phyloP scores from a whole-genome alignment of 306 rosid genomes.

The Glycine soja region DNA sequence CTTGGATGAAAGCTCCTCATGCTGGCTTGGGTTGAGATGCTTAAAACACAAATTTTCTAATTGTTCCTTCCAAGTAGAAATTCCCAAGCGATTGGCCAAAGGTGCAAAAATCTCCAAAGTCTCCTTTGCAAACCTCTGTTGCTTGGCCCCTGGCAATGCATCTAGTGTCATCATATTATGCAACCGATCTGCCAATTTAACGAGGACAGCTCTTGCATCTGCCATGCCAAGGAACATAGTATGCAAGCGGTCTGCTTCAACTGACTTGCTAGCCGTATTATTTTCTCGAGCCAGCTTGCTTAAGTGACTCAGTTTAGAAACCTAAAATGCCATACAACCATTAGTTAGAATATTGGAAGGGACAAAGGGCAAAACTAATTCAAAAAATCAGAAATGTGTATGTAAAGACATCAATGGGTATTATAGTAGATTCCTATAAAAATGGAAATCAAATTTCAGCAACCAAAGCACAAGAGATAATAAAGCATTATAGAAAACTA shows the following conservation, averaged over 20 bases:
- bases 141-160: conserved; percentile 77
- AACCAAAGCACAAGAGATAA: conserved; percentile 12
- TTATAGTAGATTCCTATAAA: too few relatives aligned
- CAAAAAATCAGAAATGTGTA: neutral
- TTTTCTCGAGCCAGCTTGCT: conserved; percentile 97
- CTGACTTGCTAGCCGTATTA: conserved; percentile 80
- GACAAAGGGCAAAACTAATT: neutral
- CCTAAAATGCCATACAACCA: conserved; percentile 58
- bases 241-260: conserved; percentile 93
- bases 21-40: conserved; percentile 80
- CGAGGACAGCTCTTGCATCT: conserved; percentile 95
- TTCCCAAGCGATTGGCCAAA: conserved; percentile 91
- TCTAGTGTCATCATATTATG: conserved; percentile 96
- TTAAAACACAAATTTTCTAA: conserved; percentile 88
- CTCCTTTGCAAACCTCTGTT: conserved; percentile 93
- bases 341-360: conserved; percentile 35
- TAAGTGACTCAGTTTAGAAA: conserved; percentile 89
- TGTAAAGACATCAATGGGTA: neutral
- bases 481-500: too few relatives aligned
- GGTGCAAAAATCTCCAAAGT: conserved; percentile 98
- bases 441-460: neutral
- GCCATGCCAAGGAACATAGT: conserved; percentile 99
- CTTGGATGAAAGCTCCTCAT: conserved; percentile 76
- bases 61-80: conserved; percentile 90
- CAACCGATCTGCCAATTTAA: conserved; percentile 90